Conservation (phyloP, 2,329 filamentous ascomycete species). For the Ceratocystis diversiconidia region DNA sequence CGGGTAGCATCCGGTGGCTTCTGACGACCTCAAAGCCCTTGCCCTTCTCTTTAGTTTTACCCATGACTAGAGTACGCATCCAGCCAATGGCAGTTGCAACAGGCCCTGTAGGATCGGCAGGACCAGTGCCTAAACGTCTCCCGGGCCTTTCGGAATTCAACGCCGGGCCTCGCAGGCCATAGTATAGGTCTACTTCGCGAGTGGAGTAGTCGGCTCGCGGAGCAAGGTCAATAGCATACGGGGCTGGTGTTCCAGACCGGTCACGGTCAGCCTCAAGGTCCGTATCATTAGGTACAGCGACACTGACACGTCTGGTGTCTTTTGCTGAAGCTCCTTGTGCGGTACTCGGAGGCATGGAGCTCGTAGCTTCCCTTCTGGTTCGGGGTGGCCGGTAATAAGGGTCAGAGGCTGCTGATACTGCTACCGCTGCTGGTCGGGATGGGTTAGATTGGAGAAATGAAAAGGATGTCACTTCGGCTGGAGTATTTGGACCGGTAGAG, state of each 20-base stretch:
- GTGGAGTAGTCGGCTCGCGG: slow-evolving; percentile 76
- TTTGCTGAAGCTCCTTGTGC: slow-evolving; percentile 21
- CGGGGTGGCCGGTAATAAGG: slow-evolving; percentile 83
- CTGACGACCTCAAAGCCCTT: slow-evolving; percentile 96
- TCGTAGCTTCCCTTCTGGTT: slow-evolving; percentile 49
- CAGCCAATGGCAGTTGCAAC: slow-evolving; percentile 81
- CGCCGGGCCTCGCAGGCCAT: slow-evolving; percentile 67
- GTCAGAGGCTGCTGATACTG: slow-evolving; percentile 43
- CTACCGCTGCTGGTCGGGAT: slow-evolving; percentile 31
- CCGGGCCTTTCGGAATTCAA: slow-evolving; percentile 68
- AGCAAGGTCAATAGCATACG: slow-evolving; percentile 31
- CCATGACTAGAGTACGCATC: slow-evolving; percentile 65
- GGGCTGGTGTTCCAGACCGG: slow-evolving; percentile 33
- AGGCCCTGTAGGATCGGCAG: slow-evolving; percentile 83
- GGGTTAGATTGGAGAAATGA: slow-evolving; percentile 50
- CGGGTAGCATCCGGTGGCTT: slow-evolving; percentile 68
- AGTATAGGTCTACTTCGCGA: slow-evolving; percentile 93
- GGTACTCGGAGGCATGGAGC: slow-evolving; percentile 8
- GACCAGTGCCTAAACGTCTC: slow-evolving; percentile 79
- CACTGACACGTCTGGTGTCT: slow-evolving; percentile 29
- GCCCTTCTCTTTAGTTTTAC: slow-evolving; percentile 82
- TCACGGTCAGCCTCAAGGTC: slow-evolving; percentile 32
- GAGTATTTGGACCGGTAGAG: slow-evolving; percentile 58
- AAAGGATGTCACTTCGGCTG: slow-evolving; percentile 54
- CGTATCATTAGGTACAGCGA: slow-evolving; percentile 27